Evolutionary conservation across 2,329 filamentous ascomycete species (phyloP).

Genomic region (Pseudopyrenochaeta lycopersici): DNA sequence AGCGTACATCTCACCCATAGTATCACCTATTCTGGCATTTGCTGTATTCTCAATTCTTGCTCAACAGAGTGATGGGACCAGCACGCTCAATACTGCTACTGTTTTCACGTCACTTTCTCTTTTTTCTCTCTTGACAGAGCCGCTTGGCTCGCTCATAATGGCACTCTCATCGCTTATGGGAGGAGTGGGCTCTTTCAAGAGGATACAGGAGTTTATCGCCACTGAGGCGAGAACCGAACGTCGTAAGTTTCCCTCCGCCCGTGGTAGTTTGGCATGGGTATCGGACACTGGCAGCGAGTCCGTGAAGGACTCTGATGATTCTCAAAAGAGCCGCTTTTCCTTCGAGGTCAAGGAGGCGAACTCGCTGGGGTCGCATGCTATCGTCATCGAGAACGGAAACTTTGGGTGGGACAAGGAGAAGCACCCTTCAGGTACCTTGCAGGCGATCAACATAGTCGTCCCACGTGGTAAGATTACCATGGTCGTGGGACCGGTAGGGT

Average conservation of each 20-base stretch:
- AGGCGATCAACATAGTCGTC: slow-evolving; percentile 53
- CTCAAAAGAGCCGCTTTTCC: slow-evolving; percentile 34
- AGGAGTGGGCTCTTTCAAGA: slow-evolving; percentile 56
- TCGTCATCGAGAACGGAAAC: slow-evolving; percentile 55
- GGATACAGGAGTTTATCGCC: slow-evolving; percentile 58
- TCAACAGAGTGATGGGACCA: slow-evolving; percentile 40
- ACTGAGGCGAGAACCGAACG: slow-evolving; percentile 29
- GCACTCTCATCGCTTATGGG: slow-evolving; percentile 55
- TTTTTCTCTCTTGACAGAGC: slow-evolving; percentile 57
- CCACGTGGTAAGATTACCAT: slow-evolving; percentile 57
- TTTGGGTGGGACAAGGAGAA: slow-evolving; percentile 59
- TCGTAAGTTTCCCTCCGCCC: slow-evolving; percentile 31
- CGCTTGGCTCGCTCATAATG: slow-evolving; percentile 57
- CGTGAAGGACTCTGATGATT: slow-evolving; percentile 35
- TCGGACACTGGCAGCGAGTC: slow-evolving; percentile 30
- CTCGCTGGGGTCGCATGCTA: slow-evolving; percentile 33
- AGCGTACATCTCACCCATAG: slow-evolving; percentile 43
- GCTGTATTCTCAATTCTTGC: slow-evolving; percentile 55
- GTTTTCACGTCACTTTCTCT: slow-evolving; percentile 60
- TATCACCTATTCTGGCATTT: slow-evolving; percentile 58
- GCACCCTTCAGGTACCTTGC: slow-evolving; percentile 48
- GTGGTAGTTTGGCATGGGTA: slow-evolving; percentile 23
- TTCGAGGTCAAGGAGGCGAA: slow-evolving; percentile 30
- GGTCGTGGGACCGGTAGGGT: slow-evolving; percentile 61
- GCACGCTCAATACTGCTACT: slow-evolving; percentile 51